Base-by-base conservation (phyloP, 2,329 filamentous ascomycete genomes). In the Paecilomyces dactylethromorphus region DNA sequence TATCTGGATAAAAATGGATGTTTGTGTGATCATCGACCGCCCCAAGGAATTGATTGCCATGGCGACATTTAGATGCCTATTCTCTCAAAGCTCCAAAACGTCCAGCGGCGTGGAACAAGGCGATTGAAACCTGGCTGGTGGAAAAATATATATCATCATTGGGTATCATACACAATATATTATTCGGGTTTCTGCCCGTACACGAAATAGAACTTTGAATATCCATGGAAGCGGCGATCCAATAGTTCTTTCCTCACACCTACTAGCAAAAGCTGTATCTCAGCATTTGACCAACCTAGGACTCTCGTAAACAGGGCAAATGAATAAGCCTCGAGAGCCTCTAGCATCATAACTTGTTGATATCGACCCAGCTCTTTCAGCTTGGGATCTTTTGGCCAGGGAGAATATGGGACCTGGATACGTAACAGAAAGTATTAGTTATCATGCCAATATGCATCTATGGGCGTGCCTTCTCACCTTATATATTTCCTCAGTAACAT, bases 291-390 rank as follows among this genome's bases (percentile, higher is more conserved):
- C 69, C 69, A 72, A 3, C 68, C 64, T 54, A 71, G 60, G 2
- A 68, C 64, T 15, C 65, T 62, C 18, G 68, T 72, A 57, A 70
- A 68, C n/a, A 71, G 60, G 7, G 65, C 61, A 59, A 70, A 57
- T 13, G 65, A 65, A 29, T 68, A 66, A 0, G 65, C 64, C 31
- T 64, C 59, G 13, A 70, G 58, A 24, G 63, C 64, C 53, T 69
- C 63, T 22, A 59, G 59, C 35, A 67, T 60, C 29, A 67, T 61
- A 13, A 63, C 54, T 35, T 60, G 61, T 13, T 66, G 54, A 32
- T 63, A 69, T 32, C 63, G 58, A 11, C 81, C 81, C 1, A 84
- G 64, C 56, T 81, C 75, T 65, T 83, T 84, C 54, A 79, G 73
- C 26, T 75, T 73, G 10, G 72, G 70, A 39, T 81, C 77, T 53